phyloP scores from a whole-genome alignment of 768 basidiomycete genomes.

The Mrakia blollopis region DNA sequence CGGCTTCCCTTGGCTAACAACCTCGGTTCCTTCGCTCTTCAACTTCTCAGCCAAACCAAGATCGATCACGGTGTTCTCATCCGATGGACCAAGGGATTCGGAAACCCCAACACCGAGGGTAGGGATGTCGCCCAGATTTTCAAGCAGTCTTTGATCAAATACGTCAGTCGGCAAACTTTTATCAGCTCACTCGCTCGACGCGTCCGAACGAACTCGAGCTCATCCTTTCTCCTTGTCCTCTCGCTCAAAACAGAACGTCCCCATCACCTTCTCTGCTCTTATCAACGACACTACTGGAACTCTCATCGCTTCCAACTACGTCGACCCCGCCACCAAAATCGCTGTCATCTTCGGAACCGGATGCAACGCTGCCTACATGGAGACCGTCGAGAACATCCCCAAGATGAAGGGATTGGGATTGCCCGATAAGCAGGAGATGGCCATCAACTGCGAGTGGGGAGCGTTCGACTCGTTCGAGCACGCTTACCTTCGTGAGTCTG shows the following conservation, averaged over 20 bases:
- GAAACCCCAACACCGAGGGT: conserved; percentile 84
- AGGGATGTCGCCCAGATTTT: conserved; percentile 92
- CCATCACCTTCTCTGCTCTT: conserved; percentile 72
- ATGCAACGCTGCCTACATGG: conserved; percentile 88
- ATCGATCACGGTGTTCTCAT: conserved; percentile 75
- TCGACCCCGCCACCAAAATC: conserved; percentile 82
- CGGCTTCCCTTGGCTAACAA: neutral
- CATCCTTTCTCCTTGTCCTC: too few relatives aligned
- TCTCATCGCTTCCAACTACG: conserved; percentile 93
- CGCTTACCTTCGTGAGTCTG: conserved; percentile 64
- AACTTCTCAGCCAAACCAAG: conserved; percentile 63
- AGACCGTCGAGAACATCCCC: conserved; percentile 72
- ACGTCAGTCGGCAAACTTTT: neutral
- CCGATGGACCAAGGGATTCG: conserved; percentile 99
- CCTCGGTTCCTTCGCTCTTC: conserved; percentile 5
- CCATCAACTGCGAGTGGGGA: conserved; percentile 78
- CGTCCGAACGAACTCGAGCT: neutral
- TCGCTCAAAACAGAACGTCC: conserved; percentile 61
- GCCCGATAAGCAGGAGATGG: conserved; percentile 62
- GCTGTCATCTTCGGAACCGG: conserved; percentile 97
- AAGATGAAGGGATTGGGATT: conserved; percentile 77
- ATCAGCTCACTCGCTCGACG: conserved; percentile 39
- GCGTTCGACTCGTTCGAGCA: conserved; percentile 96
- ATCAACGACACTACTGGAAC: conserved; percentile 99
- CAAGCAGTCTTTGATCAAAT: conserved; percentile 67